phyloP scores from a whole-genome alignment of 495 filamentous ascomycete genomes.

The Aspergillus avenaceus region DNA sequence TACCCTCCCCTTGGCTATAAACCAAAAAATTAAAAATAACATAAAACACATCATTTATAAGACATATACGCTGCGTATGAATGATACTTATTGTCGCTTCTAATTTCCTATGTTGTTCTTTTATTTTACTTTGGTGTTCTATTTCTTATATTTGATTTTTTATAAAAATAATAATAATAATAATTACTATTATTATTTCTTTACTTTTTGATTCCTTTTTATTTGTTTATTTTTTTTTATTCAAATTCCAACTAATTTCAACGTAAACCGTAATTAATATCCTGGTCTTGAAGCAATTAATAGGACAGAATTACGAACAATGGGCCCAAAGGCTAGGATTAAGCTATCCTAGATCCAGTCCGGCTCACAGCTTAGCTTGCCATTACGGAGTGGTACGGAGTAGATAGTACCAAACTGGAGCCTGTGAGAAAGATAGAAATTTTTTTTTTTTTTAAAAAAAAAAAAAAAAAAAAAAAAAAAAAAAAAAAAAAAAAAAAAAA shows the following conservation, averaged over 20 bases:
- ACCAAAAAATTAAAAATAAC: too few species aligned
- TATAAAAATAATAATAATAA: background rate
- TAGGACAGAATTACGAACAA: background rate
- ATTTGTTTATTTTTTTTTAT: background rate
- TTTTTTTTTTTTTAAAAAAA: too few species aligned
- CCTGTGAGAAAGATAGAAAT: too few species aligned
- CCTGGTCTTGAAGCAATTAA: too few species aligned
- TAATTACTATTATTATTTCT: background rate
- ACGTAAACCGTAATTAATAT: background rate
- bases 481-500: background rate
- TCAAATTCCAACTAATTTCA: too few species aligned
- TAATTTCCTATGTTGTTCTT: background rate
- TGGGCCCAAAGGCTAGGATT: background rate
- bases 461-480: too few species aligned
- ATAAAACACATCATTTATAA: background rate
- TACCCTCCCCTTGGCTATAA: too few species aligned
- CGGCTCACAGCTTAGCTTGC: background rate
- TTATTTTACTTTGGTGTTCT: background rate
- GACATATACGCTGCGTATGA: too few species aligned
- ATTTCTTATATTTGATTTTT: background rate
- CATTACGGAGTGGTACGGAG: too few species aligned
- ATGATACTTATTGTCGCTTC: too few species aligned
- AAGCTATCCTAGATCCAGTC: background rate
- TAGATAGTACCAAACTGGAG: too few species aligned
- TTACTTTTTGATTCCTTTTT: background rate